These are phyloP conservation scores for Rhododendron kiyosumense DNA, from an alignment of 148 eudicot species.

Conservation along the genomic window DNA sequence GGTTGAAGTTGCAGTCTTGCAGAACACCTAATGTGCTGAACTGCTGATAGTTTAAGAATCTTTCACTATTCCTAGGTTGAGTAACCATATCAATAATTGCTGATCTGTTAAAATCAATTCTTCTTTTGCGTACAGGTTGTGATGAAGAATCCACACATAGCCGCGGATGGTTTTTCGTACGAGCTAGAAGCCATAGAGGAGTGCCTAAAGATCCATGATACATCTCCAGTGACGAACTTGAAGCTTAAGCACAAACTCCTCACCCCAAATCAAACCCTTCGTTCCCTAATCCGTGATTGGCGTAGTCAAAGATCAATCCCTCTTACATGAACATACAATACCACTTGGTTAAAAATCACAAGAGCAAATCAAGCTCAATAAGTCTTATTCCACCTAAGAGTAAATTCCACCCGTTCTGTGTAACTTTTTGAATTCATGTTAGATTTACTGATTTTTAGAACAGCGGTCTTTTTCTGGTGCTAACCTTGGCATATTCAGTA, in stretches of 20 bases:
- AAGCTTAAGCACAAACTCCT: constrained; percentile 53
- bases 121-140: constrained; percentile 43
- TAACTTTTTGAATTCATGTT: neutral
- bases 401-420: neutral
- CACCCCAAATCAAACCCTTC: constrained; percentile 59
- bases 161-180: constrained; percentile 83
- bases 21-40: neutral
- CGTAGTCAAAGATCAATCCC: constrained; percentile 19
- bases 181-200: constrained; percentile 73
- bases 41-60: neutral
- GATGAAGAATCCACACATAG: constrained; percentile 77
- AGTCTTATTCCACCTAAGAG: neutral
- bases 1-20: neutral
- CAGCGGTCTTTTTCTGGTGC: neutral
- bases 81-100: neutral
- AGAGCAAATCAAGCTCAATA: neutral
- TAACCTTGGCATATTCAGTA: neutral
- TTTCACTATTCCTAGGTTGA: neutral
- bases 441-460: neutral
- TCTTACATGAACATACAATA: neutral
- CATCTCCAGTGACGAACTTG: constrained; percentile 64
- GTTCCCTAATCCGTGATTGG: constrained; percentile 65
- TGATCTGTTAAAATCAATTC: neutral
- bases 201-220: constrained; percentile 49
- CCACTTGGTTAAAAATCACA: neutral